A percentile compares a stretch with the other conserved stretches of the same genome.
Evolutionary conservation across 768 basidiomycete genomes (phyloP).

Genomic region (Trametopsis cervina): DNA sequence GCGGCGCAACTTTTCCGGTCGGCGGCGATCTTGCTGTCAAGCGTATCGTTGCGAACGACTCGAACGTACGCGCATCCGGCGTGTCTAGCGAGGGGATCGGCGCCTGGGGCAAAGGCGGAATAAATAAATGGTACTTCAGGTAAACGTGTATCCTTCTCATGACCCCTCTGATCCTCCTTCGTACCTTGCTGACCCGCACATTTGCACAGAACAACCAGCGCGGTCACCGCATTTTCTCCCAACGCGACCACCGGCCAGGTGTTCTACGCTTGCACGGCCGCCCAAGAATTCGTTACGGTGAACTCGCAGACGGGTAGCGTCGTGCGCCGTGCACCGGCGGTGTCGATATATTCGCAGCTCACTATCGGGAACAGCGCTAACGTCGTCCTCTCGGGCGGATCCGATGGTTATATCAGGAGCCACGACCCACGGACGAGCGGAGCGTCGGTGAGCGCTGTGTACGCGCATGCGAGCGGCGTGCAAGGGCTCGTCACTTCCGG

Average conservation of each 20-base stretch:
- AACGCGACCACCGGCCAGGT: slow-evolving; percentile 44
- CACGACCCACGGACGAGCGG: slow-evolving; percentile 51
- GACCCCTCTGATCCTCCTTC: slow-evolving; percentile 20
- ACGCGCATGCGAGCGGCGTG: slow-evolving; percentile 77
- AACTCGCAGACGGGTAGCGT: slow-evolving; percentile 68
- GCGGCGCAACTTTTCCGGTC: slow-evolving; percentile 69
- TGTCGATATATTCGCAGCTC: slow-evolving; percentile 59
- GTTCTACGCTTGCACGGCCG: slow-evolving; percentile 52
- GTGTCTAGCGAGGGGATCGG: slow-evolving; percentile 60
- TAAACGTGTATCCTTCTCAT: slow-evolving; percentile 31
- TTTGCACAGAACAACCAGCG: slow-evolving; percentile 24
- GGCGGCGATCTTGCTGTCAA: slow-evolving; percentile 64
- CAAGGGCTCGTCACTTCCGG: slow-evolving; percentile 76
- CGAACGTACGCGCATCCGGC: slow-evolving; percentile 63
- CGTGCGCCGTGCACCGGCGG: slow-evolving; percentile 46
- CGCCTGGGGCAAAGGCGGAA: slow-evolving; percentile 78
- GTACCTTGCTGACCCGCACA: slow-evolving; percentile 33
- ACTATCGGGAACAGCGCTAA: slow-evolving; percentile 63
- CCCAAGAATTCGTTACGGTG: slow-evolving; percentile 59
- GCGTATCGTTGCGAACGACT: slow-evolving; percentile 73
- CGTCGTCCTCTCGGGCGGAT: slow-evolving; percentile 56
- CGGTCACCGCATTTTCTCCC: slow-evolving; percentile 38
- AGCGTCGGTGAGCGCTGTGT: slow-evolving; percentile 43
- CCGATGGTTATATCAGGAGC: slow-evolving; percentile 67
- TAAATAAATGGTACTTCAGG: slow-evolving; percentile 79